Evolutionary conservation across 202 grass and related monocot genomes (phyloP).

Genomic region (Hordeum pubiflorum): DNA sequence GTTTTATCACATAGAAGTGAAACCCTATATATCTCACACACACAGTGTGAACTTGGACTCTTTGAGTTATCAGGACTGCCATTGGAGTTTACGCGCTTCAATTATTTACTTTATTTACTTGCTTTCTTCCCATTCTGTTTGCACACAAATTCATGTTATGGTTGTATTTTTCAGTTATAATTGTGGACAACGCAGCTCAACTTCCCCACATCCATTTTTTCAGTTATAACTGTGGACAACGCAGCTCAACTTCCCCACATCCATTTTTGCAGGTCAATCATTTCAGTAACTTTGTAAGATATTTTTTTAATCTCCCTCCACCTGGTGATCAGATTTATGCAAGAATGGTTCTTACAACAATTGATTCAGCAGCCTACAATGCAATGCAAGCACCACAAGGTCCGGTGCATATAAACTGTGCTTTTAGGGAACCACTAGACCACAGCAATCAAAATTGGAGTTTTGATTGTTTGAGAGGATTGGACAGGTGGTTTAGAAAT

Average conservation of each 20-base stretch:
- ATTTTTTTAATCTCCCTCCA: slow-evolving; percentile 76
- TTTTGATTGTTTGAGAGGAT: slow-evolving; percentile 63
- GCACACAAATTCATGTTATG: neutral
- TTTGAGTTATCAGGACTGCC: neutral
- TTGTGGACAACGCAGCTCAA: neutral
- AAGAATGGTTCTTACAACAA: slow-evolving; percentile 81
- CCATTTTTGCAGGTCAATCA: slow-evolving; percentile 79
- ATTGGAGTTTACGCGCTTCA: neutral
- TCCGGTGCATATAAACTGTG: slow-evolving; percentile 88
- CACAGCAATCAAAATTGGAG: slow-evolving; percentile 53
- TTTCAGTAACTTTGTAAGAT: slow-evolving; percentile 77
- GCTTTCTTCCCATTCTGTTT: neutral
- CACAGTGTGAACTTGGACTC: neutral
- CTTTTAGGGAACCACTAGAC: slow-evolving; percentile 77
- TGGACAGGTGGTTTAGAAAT: slow-evolving; percentile 66
- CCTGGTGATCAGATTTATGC: slow-evolving; percentile 60
- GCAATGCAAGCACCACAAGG: slow-evolving; percentile 71
- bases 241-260: neutral
- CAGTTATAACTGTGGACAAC: neutral
- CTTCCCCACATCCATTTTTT: slow-evolving; percentile 7
- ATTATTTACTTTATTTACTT: neutral
- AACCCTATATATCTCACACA: neutral
- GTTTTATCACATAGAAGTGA: neutral
- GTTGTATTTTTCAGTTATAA: slow-evolving; percentile 11
- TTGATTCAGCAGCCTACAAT: slow-evolving; percentile 75